phyloP scores from a whole-genome alignment of 225 moss, liverwort and hornwort species.

The Pseudisothecium myosuroides region DNA sequence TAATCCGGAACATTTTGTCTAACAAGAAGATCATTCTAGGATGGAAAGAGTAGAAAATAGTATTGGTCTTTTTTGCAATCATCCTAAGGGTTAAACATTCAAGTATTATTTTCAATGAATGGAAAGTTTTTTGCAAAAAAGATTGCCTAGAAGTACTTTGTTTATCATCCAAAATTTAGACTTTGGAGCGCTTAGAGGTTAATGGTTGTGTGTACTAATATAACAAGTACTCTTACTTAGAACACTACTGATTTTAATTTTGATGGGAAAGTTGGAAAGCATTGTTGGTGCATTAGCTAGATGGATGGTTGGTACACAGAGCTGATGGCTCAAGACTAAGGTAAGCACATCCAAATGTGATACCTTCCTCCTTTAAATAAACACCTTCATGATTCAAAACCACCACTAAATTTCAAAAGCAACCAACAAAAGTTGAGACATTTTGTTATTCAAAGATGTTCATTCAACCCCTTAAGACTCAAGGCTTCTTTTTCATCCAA shows the following conservation, averaged over 20 bases:
- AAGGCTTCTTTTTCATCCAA: not conserved
- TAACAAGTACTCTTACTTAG: not conserved
- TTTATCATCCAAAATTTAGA: not conserved
- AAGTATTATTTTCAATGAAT: not conserved
- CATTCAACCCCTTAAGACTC: rapidly evolving
- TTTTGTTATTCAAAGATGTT: not conserved
- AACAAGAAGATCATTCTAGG: too few species aligned
- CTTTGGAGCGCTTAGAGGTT: rapidly evolving
- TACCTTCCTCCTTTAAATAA: not conserved
- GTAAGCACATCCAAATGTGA: rapidly evolving
- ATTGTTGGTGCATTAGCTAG: not conserved
- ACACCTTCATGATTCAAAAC: not conserved
- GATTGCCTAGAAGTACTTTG: rapidly evolving
- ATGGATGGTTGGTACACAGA: not conserved
- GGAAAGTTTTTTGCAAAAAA: not conserved
- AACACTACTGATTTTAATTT: not conserved
- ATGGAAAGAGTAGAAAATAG: too few species aligned
- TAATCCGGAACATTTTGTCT: too few species aligned
- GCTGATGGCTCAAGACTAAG: not conserved
- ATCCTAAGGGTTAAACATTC: not conserved
- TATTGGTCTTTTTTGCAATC: too few species aligned
- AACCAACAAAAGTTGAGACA: not conserved
- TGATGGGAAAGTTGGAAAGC: not conserved
- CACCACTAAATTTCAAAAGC: not conserved
- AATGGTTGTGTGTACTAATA: not conserved